Evolutionary conservation across 1,139 yeast genomes (phyloP).

Genomic region (Eremothecium cymbalariae): DNA sequence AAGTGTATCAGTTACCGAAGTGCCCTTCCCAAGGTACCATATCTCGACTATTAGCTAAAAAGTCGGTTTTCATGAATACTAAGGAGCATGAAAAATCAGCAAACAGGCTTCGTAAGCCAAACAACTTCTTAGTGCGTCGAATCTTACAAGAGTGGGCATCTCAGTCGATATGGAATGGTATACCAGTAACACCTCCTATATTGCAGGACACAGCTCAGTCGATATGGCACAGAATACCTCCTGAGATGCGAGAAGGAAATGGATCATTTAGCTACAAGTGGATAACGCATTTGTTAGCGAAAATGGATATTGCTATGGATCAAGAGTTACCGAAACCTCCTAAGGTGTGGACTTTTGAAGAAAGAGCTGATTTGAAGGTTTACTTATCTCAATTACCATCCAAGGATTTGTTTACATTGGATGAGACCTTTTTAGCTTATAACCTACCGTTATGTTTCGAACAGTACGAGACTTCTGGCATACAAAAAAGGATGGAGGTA

Average conservation of each 20-base stretch:
- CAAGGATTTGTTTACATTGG: constrained; percentile 50
- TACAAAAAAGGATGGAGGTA: constrained; percentile 32
- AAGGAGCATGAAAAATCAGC: constrained; percentile 48
- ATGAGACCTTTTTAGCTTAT: constrained; percentile 54
- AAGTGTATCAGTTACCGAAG: constrained; percentile 42
- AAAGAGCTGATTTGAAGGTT: constrained; percentile 38
- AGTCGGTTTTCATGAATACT: constrained; percentile 49
- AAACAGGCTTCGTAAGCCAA: constrained; percentile 46
- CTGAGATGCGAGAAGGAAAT: constrained; percentile 48
- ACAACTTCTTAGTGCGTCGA: constrained; percentile 48
- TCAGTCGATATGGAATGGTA: constrained; percentile 59
- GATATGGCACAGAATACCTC: constrained; percentile 55
- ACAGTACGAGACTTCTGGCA: constrained; percentile 43
- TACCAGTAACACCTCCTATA: constrained; percentile 57
- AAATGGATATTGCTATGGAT: constrained; percentile 44
- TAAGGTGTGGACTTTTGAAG: constrained; percentile 57
- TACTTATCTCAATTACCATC: constrained; percentile 36
- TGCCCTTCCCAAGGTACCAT: constrained; percentile 65
- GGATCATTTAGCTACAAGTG: constrained; percentile 60
- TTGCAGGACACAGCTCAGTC: constrained; percentile 57
- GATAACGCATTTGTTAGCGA: constrained; percentile 52
- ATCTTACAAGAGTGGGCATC: constrained; percentile 62
- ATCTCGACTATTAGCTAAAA: constrained; percentile 50
- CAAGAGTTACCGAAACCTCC: constrained; percentile 42
- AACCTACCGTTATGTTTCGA: constrained; percentile 54